These are phyloP conservation scores for Talaromyces atroroseus DNA, from an alignment of 2,329 filamentous ascomycete species.

Conservation along the genomic window DNA sequence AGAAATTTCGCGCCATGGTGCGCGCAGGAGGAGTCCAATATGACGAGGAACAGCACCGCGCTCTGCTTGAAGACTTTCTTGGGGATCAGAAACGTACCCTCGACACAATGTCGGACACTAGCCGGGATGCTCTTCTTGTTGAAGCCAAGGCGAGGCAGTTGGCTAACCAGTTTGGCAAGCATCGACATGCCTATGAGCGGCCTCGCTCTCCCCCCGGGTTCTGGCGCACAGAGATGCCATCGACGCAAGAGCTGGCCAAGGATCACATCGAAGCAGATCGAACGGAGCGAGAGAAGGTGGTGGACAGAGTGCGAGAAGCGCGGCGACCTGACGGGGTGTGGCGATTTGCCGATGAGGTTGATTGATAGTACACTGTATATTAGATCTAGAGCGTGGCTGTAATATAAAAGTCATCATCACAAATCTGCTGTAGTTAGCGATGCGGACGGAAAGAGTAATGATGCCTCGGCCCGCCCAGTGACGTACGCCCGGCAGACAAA, in stretches of 20 bases:
- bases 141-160: slow-evolving; percentile 68
- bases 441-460: neutral
- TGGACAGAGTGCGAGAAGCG: slow-evolving; percentile 74
- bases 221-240: slow-evolving; percentile 86
- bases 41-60: slow-evolving; percentile 19
- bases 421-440: neutral
- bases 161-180: slow-evolving; percentile 70
- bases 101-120: slow-evolving; percentile 47
- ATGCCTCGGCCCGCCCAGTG: neutral
- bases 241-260: slow-evolving; percentile 69
- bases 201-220: slow-evolving; percentile 75
- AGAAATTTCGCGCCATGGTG: slow-evolving; percentile 63
- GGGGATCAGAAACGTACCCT: slow-evolving; percentile 36
- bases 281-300: slow-evolving; percentile 59
- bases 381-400: neutral
- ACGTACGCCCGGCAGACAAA: neutral
- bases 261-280: slow-evolving; percentile 62
- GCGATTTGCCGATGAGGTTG: slow-evolving; percentile 70
- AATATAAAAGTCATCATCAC: neutral
- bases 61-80: slow-evolving; percentile 50
- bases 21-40: slow-evolving; percentile 27
- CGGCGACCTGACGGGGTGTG: slow-evolving; percentile 70
- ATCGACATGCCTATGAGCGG: slow-evolving; percentile 68
- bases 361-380: too few relatives aligned
- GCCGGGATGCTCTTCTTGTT: slow-evolving; percentile 60